Evolutionary conservation across 2,329 filamentous ascomycete species (phyloP).

Genomic region (Pseudonectria buxi): DNA sequence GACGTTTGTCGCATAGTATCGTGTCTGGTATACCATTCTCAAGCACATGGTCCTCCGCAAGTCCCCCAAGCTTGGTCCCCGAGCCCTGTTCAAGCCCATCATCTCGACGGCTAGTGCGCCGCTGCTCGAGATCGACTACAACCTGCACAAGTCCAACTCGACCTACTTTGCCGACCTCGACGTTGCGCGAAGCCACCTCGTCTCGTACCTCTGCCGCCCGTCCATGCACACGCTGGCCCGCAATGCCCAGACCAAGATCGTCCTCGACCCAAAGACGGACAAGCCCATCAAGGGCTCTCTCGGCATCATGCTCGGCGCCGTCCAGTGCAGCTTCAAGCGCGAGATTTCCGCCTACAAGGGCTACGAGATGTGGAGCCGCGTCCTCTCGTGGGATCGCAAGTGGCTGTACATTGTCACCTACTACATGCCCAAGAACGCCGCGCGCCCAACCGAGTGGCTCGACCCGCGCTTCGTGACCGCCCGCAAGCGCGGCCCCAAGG

Average conservation of each 20-base stretch:
- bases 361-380: conserved; percentile 67
- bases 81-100: conserved; percentile 66
- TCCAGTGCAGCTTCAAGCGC: conserved; percentile 65
- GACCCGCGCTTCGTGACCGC: conserved; percentile 38
- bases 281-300: conserved; percentile 47
- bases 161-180: conserved; percentile 88
- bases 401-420: conserved; percentile 74
- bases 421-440: conserved; percentile 59
- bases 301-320: conserved; percentile 63
- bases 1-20: conserved; percentile 35
- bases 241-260: conserved; percentile 44
- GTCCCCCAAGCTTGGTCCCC: conserved; percentile 43
- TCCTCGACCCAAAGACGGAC: conserved; percentile 41
- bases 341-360: conserved; percentile 64
- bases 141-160: conserved; percentile 74
- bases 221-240: conserved; percentile 47
- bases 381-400: conserved; percentile 73
- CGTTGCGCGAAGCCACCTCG: conserved; percentile 72
- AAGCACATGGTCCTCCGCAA: conserved; percentile 46
- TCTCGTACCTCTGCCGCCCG: conserved; percentile 59
- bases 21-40: conserved; percentile 51
- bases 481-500: conserved; percentile 31
- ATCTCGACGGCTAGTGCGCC: conserved; percentile 61
- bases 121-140: conserved; percentile 77
- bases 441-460: conserved; percentile 48